Evolutionary conservation across 2,329 filamentous ascomycete species (phyloP).

Genomic region (Ophiostoma populinum): DNA sequence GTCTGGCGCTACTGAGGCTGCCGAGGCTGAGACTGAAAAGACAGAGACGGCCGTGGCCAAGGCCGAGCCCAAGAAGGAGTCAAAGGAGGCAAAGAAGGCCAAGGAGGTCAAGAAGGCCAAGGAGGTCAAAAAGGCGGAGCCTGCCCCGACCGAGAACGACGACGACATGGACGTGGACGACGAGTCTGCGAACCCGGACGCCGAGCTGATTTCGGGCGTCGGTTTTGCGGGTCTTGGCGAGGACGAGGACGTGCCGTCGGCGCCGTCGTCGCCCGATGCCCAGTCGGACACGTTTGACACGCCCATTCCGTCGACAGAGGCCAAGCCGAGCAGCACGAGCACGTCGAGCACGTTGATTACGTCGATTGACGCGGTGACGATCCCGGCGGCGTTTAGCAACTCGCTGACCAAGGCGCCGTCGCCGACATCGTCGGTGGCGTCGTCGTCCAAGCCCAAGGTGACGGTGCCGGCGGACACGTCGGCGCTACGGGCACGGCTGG

Average conservation of each 20-base stretch:
- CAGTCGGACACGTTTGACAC: slow-evolving; percentile 46
- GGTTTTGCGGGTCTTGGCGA: slow-evolving; percentile 30
- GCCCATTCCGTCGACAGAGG: slow-evolving; percentile 20
- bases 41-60: slow-evolving; percentile 18
- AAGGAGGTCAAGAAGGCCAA: slow-evolving; percentile 15
- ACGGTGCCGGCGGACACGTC: slow-evolving; percentile 46
- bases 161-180: slow-evolving; percentile 20
- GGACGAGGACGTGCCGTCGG: slow-evolving; percentile 23
- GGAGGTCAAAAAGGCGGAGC: slow-evolving; percentile 5
- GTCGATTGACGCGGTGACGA: slow-evolving; percentile 3
- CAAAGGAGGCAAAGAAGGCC: slow-evolving; percentile 18
- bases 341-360: background rate
- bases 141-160: background rate
- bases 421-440: slow-evolving; percentile 1
- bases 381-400: slow-evolving; percentile 4
- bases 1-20: slow-evolving; percentile 28
- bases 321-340: slow-evolving; percentile 15
- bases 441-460: slow-evolving; percentile 3
- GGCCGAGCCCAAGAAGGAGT: slow-evolving; percentile 9
- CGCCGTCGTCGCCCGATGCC: slow-evolving; percentile 15
- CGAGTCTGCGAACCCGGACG: slow-evolving; percentile 43
- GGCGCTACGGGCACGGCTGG: slow-evolving; percentile 59
- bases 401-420: slow-evolving; percentile 15
- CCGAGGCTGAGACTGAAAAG: slow-evolving; percentile 24
- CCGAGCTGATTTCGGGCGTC: slow-evolving; percentile 29